Base-by-base conservation (phyloP, 805 yeast genomes). In the Dipodascopsis uninucleata region DNA sequence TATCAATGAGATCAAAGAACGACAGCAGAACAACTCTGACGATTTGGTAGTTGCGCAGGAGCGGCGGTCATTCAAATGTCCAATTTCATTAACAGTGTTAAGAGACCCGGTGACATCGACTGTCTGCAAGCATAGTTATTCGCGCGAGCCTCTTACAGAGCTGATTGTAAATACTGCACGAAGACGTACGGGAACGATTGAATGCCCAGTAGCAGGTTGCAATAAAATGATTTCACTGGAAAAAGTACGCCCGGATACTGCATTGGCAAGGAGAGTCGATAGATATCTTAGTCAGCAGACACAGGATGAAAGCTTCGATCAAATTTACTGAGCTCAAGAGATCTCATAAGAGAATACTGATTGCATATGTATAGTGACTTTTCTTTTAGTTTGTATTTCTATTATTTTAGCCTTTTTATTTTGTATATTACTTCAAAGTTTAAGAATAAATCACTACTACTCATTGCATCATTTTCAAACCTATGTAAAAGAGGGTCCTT, bases 101-200 rank as follows among this genome's bases (percentile, higher is more conserved):
- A 61, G 23, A 21, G 56, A 62, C 26, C 64, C 67, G 2, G 64
- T 63, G 21, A 62, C 64, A 2, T 52, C 58, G 20, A 33, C 42
- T 14, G 43, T 40, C 2, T 63, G 67, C 38, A 50, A 51, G 12
- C 67, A 63, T 37, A 52, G 62, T 12, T 63, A 59, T 42, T 51
- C 62, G 14, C 29, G 40, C 20, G 44, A 31, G 6, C 62, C 67
- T 6, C 58, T 63, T 4, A 10, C 26, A 23, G 24, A 36, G 18
- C 31, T 43, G 20, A 14, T 49, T 7, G 17, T 9, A 12, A n/a
- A 43, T n/a, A n/a, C n/a, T n/a, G n/a, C n/a, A n/a, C n/a, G n/a
- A 12, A 20, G n/a, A 5, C 18, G n/a, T 3, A 16, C 21, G 6
- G n/a, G 7, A 12, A 6, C 24, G 16, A 22, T 45, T 8, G 31